These are phyloP conservation scores for Leccinum truebloodii DNA, from an alignment of 768 basidiomycete genomes.

Conservation along the genomic window DNA sequence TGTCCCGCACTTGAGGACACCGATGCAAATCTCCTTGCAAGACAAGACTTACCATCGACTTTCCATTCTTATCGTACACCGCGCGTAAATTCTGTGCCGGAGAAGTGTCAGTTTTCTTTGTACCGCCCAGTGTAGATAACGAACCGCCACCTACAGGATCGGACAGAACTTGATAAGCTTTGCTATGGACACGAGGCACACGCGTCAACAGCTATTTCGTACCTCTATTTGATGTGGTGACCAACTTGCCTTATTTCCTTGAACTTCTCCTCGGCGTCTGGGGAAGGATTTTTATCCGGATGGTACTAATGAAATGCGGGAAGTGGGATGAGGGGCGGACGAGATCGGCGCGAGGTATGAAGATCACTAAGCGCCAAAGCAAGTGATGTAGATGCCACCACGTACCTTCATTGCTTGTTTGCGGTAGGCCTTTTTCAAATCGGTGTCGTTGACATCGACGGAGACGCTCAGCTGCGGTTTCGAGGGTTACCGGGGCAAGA, in stretches of 20 bases:
- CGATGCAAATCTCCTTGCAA: slow-evolving; percentile 10
- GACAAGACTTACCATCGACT: slow-evolving; percentile 63
- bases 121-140: slow-evolving; percentile 10
- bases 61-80: slow-evolving; percentile 96
- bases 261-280: slow-evolving; percentile 95
- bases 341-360: neutral
- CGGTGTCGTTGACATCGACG: slow-evolving; percentile 73
- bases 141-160: slow-evolving; percentile 59
- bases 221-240: slow-evolving; percentile 13
- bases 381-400: slow-evolving; percentile 6
- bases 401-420: slow-evolving; percentile 90
- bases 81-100: slow-evolving; percentile 69
- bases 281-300: slow-evolving; percentile 91
- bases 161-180: slow-evolving; percentile 93
- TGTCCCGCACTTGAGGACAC: slow-evolving; percentile 24
- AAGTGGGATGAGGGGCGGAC: neutral
- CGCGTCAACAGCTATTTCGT: slow-evolving; percentile 18
- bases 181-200: slow-evolving; percentile 46
- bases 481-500: neutral
- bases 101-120: slow-evolving; percentile 9
- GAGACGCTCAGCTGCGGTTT: slow-evolving; percentile 62
- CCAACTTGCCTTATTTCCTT: slow-evolving; percentile 83
- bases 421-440: slow-evolving; percentile 93
- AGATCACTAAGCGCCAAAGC: neutral
- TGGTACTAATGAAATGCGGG: slow-evolving; percentile 64